phyloP scores from a whole-genome alignment of 352 stramenopile genomes.

The Saprolegnia diclina region DNA sequence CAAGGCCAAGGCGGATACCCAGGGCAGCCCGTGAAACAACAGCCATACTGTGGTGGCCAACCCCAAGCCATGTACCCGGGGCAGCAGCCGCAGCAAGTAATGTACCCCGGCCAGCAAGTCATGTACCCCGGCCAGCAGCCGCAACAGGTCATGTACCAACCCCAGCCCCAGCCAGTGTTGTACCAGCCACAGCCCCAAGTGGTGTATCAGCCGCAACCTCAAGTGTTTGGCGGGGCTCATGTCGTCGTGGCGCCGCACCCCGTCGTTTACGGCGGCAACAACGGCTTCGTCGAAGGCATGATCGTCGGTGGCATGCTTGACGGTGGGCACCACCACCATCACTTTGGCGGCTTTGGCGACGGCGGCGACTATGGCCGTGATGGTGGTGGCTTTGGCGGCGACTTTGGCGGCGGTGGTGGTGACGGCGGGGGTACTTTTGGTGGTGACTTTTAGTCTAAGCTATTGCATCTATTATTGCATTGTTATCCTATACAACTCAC shows the following conservation, averaged over 20 bases:
- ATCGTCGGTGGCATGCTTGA: constrained; percentile 1
- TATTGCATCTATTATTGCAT: neutral
- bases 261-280: neutral
- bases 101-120: neutral
- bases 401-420: neutral
- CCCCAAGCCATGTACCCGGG: constrained; percentile 7
- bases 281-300: constrained; percentile 5
- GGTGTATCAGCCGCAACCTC: neutral
- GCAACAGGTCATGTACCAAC: neutral
- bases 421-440: neutral
- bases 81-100: neutral
- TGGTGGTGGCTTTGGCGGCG: neutral
- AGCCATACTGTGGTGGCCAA: neutral
- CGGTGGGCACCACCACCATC: neutral
- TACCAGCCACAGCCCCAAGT: constrained; percentile 11
- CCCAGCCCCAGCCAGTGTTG: neutral
- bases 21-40: neutral
- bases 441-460: neutral
- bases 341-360: constrained; percentile 7
- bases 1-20: neutral
- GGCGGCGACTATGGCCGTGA: neutral
- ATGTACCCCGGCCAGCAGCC: neutral
- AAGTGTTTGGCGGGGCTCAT: neutral
- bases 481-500: neutral
- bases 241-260: neutral